phyloP scores from a whole-genome alignment of 192 early-diverging fungal species.

The Rhizophagus clarus region DNA sequence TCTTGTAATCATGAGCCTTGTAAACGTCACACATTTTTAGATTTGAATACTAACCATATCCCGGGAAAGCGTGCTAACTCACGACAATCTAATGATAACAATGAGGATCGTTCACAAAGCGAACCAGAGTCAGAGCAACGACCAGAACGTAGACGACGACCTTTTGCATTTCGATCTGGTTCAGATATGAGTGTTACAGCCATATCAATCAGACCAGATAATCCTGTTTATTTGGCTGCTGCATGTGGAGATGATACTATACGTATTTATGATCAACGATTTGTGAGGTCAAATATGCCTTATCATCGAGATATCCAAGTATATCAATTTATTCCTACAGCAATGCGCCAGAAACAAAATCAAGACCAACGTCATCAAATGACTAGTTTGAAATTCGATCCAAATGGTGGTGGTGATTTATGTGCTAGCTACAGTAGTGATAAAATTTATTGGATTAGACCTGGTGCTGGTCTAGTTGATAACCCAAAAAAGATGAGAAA shows the following conservation, averaged over 20 bases:
- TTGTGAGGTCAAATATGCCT: conserved; percentile 13
- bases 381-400: conserved; percentile 47
- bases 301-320: conserved; percentile 40
- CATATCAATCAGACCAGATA: conserved; percentile 49
- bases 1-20: conserved; percentile 42
- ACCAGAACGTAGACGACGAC: conserved; percentile 22
- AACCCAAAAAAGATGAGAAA: neutral
- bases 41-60: conserved; percentile 15
- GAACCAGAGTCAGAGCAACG: conserved; percentile 26
- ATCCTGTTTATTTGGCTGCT: conserved; percentile 49
- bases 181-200: conserved; percentile 41
- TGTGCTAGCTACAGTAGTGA: conserved; percentile 45
- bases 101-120: neutral
- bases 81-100: too few species aligned
- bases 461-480: conserved; percentile 21
- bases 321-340: conserved; percentile 42
- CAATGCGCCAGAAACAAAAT: conserved; percentile 16
- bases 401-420: conserved; percentile 43
- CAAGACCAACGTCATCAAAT: conserved; percentile 33
- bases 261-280: conserved; percentile 48
- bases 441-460: conserved; percentile 40
- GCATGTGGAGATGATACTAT: conserved; percentile 52
- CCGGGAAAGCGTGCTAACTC: neutral
- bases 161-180: neutral
- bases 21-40: conserved; percentile 42